A percentile compares a stretch with the other conserved stretches of the same genome.
These are phyloP conservation scores for Ambrosia artemisiifolia DNA, from an alignment of 129 eudicot species.

Conservation along the genomic window DNA sequence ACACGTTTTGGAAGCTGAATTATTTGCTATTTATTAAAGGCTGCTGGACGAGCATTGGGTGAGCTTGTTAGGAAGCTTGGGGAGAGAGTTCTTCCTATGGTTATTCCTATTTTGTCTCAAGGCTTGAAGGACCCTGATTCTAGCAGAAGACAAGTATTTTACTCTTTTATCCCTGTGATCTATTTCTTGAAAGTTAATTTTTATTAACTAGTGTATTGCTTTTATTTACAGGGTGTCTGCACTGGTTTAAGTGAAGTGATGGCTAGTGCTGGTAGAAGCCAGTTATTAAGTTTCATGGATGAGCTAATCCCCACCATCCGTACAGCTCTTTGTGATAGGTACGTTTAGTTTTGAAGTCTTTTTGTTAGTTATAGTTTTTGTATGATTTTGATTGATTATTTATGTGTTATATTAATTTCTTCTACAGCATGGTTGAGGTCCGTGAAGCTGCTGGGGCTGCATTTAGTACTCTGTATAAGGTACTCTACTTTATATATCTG, in stretches of 20 bases:
- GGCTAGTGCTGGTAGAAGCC: conserved; percentile 97
- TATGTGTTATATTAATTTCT: conserved; percentile 8
- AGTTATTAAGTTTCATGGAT: conserved; percentile 77
- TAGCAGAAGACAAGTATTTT: conserved; percentile 78
- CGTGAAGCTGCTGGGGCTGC: conserved; percentile 97
- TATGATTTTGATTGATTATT: neutral
- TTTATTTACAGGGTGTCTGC: conserved; percentile 78
- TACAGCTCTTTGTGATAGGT: conserved; percentile 98
- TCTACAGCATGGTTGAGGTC: conserved; percentile 63
- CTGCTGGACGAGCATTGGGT: conserved; percentile 93
- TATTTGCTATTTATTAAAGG: conserved; percentile 42
- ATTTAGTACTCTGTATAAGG: conserved; percentile 96
- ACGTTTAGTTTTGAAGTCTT: conserved; percentile 2
- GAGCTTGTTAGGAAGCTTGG: conserved; percentile 99
- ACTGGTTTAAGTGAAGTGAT: conserved; percentile 98
- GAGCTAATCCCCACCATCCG: conserved; percentile 91
- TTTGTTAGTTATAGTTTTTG: neutral
- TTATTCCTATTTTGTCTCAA: conserved; percentile 80
- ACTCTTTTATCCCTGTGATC: neutral
- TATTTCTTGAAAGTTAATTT: neutral
- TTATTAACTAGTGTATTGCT: neutral
- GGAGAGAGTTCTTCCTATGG: conserved; percentile 96
- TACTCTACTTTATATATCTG: conserved; percentile 20
- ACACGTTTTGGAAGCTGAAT: conserved; percentile 16
- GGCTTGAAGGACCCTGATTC: conserved; percentile 85